phyloP scores from a whole-genome alignment of 805 yeast genomes.

The Vanderwaltozyma verrucispora region DNA sequence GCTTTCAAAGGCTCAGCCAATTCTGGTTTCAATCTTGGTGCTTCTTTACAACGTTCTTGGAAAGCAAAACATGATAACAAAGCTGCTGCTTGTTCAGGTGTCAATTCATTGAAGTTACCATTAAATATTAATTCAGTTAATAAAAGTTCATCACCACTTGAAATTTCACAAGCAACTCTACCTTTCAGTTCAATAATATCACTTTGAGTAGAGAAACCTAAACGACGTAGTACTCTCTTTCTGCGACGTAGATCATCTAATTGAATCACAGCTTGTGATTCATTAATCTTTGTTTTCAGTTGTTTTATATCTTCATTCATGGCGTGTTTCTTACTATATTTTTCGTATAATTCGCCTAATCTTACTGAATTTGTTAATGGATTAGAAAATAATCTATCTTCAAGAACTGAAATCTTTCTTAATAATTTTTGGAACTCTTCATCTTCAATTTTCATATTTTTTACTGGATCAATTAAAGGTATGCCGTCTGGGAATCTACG shows the following conservation, averaged over 20 bases:
- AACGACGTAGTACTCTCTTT: constrained; percentile 82
- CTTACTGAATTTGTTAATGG: constrained; percentile 56
- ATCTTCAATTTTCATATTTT: constrained; percentile 86
- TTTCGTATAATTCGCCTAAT: constrained; percentile 50
- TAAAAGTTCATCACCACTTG: constrained; percentile 75
- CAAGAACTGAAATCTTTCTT: constrained; percentile 74
- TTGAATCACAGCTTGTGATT: constrained; percentile 87
- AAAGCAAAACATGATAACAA: constrained; percentile 89
- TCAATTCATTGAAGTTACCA: constrained; percentile 84
- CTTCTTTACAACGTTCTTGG: constrained; percentile 89
- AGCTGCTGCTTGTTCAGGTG: constrained; percentile 88
- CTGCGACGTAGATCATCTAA: constrained; percentile 89
- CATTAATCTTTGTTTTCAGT: constrained; percentile 55
- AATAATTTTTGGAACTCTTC: constrained; percentile 60
- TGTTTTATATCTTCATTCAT: constrained; percentile 48
- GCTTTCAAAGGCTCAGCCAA: constrained; percentile 85
- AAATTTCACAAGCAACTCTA: constrained; percentile 93
- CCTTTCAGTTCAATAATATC: constrained; percentile 96
- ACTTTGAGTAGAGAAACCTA: constrained; percentile 76
- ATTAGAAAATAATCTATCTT: constrained; percentile 59
- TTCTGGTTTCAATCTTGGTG: constrained; percentile 78
- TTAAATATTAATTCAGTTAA: constrained; percentile 89
- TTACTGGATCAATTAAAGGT: constrained; percentile 84
- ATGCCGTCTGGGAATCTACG: constrained; percentile 83
- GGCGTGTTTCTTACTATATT: constrained; percentile 55